Percentiles rank a stretch among this genome's conserved stretches.
Conservation (phyloP, 208 protist species). For the Leishmania amazonensis region DNA sequence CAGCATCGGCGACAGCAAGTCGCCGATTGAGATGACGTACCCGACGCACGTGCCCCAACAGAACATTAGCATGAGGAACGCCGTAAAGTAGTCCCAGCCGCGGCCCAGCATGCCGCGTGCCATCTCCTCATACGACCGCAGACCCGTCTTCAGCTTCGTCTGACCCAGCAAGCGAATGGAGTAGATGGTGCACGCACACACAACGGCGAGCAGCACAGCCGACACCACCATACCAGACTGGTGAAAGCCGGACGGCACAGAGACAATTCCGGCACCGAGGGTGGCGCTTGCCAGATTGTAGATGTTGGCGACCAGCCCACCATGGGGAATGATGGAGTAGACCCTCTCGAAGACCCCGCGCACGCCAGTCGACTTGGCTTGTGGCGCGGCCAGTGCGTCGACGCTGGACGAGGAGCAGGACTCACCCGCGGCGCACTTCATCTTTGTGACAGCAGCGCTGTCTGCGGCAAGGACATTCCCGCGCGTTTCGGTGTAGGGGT, state of each 20-base stretch:
- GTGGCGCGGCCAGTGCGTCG: background rate
- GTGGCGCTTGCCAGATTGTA: slow-evolving; percentile 80
- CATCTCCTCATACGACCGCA: slow-evolving; percentile 83
- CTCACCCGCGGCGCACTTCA: slow-evolving; percentile 7
- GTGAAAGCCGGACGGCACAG: slow-evolving; percentile 69
- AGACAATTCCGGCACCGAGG: slow-evolving; percentile 82
- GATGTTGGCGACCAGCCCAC: slow-evolving; percentile 59
- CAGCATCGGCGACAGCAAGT: slow-evolving; percentile 65
- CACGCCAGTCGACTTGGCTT: background rate
- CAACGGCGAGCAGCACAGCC: slow-evolving; percentile 46
- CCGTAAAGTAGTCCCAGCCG: slow-evolving; percentile 72
- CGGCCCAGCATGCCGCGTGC: slow-evolving; percentile 59
- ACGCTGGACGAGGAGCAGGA: background rate
- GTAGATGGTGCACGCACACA: slow-evolving; percentile 70
- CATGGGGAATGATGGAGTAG: slow-evolving; percentile 64
- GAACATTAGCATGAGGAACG: slow-evolving; percentile 77
- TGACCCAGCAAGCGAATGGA: slow-evolving; percentile 74
- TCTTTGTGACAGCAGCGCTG: background rate
- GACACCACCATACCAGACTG: slow-evolving; percentile 67
- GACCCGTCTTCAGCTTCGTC: slow-evolving; percentile 62
- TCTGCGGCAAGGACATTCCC: background rate
- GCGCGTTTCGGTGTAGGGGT: background rate
- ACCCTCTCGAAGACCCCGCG: slow-evolving; percentile 3
- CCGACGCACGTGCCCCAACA: slow-evolving; percentile 81
- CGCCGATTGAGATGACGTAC: slow-evolving; percentile 80